Base-by-base conservation (phyloP, 306 rosid species). In the Cicer arietinum region DNA sequence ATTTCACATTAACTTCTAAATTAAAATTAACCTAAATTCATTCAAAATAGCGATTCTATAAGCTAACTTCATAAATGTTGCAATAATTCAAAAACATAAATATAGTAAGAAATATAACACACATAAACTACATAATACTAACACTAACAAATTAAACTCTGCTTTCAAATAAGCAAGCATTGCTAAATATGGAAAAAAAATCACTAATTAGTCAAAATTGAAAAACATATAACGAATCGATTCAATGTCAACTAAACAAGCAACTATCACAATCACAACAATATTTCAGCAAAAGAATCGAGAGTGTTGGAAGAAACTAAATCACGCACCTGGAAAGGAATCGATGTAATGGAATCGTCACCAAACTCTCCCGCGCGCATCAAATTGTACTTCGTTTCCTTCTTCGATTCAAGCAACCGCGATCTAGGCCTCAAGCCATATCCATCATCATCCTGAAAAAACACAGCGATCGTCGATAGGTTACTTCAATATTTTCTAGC, bases 281-380 rank as follows among this genome's bases (percentile, higher is more conserved):
- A 10, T 35, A 65, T 10, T 71, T 9, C 58, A 16, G 47, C n/a
- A 16, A 22, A 8, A 25, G 67, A 74, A 3, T 58, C 4, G 11
- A 42, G 13, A 59, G 51, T 6, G 42, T 58, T 2, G 3, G 42
- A 62, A 43, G 43, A 40, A 74, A 16, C 20, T 57, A 69, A 79
- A 77, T 9, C 18, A 20, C 68, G 39, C 14, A 90, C 98, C 98
- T 94, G 97, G 52, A 88, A 94, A 60, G 97, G 90, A 83, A 94
- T 88, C 48, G 84, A 84, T 16, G 94, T 84, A 10, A 88, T 50
- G 54, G 91, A 88, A 78, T 80, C 82, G 46, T 91, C 97, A 7
- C 94, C 97, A 60, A 80, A 83, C 80, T 86, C 94, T 68, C 97
- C 97, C 8, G 81, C 60, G 30, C 73, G 52, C 84, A 91, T 67